Evolutionary conservation across 148 eudicot genomes (phyloP).

Genomic region (Pharnaceum exiguum): DNA sequence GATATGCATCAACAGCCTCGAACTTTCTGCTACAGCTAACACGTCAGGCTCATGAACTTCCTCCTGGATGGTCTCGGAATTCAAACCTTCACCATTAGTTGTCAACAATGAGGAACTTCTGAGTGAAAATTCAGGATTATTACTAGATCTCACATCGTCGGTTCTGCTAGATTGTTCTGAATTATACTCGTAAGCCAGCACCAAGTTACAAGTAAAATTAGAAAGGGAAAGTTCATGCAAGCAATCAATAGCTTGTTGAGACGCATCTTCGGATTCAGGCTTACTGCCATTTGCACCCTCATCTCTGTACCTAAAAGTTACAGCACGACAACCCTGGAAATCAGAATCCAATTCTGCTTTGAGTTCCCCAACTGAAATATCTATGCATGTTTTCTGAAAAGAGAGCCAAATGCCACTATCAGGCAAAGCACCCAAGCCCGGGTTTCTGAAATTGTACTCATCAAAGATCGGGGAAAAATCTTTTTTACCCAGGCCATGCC

Average conservation of each 20-base stretch:
- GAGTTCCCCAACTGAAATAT: conserved; percentile 33
- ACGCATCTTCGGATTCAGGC: conserved; percentile 28
- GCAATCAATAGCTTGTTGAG: conserved; percentile 38
- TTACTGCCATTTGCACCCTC: conserved; percentile 36
- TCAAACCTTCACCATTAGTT: conserved; percentile 19
- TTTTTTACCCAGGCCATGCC: conserved; percentile 34
- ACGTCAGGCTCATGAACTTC: conserved; percentile 14
- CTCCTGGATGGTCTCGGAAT: conserved; percentile 13
- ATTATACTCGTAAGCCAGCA: conserved; percentile 31
- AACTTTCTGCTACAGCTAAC: conserved; percentile 22
- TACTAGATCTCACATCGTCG: conserved; percentile 29
- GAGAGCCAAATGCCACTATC: conserved; percentile 51
- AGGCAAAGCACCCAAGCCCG: conserved; percentile 35
- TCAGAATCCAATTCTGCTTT: conserved; percentile 39
- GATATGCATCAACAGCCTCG: conserved; percentile 37
- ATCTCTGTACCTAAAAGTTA: conserved; percentile 32
- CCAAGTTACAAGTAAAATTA: conserved; percentile 37
- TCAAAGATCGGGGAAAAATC: conserved; percentile 18
- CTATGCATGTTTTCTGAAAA: conserved; percentile 28
- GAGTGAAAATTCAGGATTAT: conserved; percentile 9
- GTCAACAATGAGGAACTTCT: conserved; percentile 22
- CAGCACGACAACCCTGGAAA: conserved; percentile 33
- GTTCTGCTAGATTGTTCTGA: conserved; percentile 20
- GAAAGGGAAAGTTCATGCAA: conserved; percentile 60
- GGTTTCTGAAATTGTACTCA: conserved; percentile 24